Evolutionary conservation across 2,329 filamentous ascomycete genomes (phyloP).

Genomic region (Cryphonectria japonica): DNA sequence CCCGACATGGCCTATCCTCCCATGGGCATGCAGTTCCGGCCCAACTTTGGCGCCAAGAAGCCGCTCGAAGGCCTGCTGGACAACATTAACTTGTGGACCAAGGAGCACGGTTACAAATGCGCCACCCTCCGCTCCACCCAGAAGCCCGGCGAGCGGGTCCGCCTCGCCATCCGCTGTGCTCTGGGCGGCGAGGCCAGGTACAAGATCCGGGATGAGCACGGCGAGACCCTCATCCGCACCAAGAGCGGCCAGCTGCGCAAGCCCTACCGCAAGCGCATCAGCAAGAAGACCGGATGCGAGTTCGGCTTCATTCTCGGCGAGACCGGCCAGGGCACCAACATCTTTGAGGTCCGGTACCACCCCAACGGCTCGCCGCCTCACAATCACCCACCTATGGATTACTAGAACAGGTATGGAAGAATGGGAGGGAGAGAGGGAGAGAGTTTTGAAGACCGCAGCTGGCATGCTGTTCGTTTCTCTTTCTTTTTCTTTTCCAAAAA

Average conservation of each 20-base stretch:
- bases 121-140: conserved; percentile 30
- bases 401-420: neutral
- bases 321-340: conserved; percentile 29
- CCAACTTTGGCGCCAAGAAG: conserved; percentile 31
- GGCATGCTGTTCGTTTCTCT: neutral
- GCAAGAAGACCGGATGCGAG: conserved; percentile 31
- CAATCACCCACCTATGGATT: conserved; percentile 29
- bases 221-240: conserved; percentile 29
- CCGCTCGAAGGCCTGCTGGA: conserved; percentile 29
- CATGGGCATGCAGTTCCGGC: conserved; percentile 30
- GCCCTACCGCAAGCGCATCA: conserved; percentile 31
- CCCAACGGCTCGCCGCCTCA: conserved; percentile 29
- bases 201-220: conserved; percentile 30
- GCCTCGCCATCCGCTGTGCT: conserved; percentile 28
- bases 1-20: conserved; percentile 31
- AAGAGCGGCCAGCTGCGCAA: conserved; percentile 31
- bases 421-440: neutral
- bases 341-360: conserved; percentile 30
- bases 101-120: conserved; percentile 30
- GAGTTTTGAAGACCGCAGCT: neutral
- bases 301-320: conserved; percentile 31
- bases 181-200: conserved; percentile 30
- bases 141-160: conserved; percentile 29
- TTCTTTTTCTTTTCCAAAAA: too few relatives aligned
- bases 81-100: conserved; percentile 31